These are phyloP conservation scores for Alternaria burnsii DNA, from an alignment of 2,329 filamentous ascomycete genomes.

Conservation along the genomic window DNA sequence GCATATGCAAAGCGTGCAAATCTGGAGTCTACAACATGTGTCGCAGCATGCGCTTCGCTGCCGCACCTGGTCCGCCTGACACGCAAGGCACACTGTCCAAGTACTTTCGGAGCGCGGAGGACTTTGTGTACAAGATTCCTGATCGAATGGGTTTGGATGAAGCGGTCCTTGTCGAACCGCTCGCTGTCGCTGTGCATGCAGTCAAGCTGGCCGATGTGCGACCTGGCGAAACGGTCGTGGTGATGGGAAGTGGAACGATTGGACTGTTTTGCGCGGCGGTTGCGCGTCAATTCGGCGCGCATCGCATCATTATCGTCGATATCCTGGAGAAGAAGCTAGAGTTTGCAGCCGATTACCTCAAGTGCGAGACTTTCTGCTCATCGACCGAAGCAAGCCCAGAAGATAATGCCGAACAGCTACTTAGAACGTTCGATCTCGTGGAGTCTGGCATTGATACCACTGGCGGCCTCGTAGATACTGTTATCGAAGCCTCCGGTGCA, in stretches of 20 bases:
- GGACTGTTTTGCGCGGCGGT: slow-evolving; percentile 84
- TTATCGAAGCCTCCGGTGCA: slow-evolving; percentile 91
- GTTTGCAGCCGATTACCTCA: slow-evolving; percentile 82
- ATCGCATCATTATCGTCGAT: slow-evolving; percentile 88
- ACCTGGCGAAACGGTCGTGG: slow-evolving; percentile 83
- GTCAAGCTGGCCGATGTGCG: slow-evolving; percentile 80
- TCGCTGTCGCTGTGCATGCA: slow-evolving; percentile 86
- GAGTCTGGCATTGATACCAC: slow-evolving; percentile 54
- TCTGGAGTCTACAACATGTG: slow-evolving; percentile 94
- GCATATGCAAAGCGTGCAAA: slow-evolving; percentile 84
- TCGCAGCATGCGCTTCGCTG: slow-evolving; percentile 82
- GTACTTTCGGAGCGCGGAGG: slow-evolving; percentile 88
- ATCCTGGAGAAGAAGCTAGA: slow-evolving; percentile 82
- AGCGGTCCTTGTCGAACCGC: slow-evolving; percentile 86
- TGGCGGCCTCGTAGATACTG: slow-evolving; percentile 81
- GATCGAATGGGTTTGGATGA: slow-evolving; percentile 83
- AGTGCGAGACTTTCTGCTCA: slow-evolving; percentile 77
- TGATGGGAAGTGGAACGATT: slow-evolving; percentile 92
- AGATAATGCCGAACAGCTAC: slow-evolving; percentile 65
- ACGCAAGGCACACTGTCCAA: slow-evolving; percentile 75
- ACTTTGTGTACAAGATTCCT: slow-evolving; percentile 94
- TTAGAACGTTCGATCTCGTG: slow-evolving; percentile 71
- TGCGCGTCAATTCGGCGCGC: slow-evolving; percentile 71
- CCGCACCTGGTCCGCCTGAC: slow-evolving; percentile 80
- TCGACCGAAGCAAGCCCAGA: slow-evolving; percentile 67